Percentiles rank a stretch among this genome's conserved stretches.
Evolutionary conservation across 1,139 yeast genomes (phyloP).

Genomic region (Martiniozyma asiatica): DNA sequence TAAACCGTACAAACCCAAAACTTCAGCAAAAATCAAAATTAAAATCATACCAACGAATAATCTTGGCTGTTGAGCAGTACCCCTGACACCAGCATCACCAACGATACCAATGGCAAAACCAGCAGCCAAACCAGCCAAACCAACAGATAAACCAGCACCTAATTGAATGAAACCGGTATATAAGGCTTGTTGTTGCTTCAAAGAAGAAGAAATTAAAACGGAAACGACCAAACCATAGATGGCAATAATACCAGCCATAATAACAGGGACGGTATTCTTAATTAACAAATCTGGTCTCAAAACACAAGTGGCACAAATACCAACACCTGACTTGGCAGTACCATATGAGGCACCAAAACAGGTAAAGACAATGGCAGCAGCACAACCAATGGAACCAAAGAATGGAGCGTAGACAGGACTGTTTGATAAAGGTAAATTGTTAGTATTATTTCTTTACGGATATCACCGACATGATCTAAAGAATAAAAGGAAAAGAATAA

Average conservation of each 20-base stretch:
- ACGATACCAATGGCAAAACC: constrained; percentile 98
- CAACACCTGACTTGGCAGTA: constrained; percentile 98
- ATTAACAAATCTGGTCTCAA: constrained; percentile 93
- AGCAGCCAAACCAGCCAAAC: constrained; percentile 93
- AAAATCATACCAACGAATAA: constrained; percentile 88
- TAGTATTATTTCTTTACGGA: constrained; percentile 3
- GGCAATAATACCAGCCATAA: constrained; percentile 99
- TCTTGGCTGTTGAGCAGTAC: constrained; percentile 92
- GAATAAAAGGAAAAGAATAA: not conserved
- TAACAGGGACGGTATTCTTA: constrained; percentile 85
- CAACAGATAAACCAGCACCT: constrained; percentile 97
- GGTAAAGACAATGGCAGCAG: constrained; percentile 97
- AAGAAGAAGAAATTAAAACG: constrained; percentile 84
- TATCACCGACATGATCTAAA: not conserved
- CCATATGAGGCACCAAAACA: constrained; percentile 99
- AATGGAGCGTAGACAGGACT: constrained; percentile 85
- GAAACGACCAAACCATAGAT: constrained; percentile 97
- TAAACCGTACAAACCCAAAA: constrained; percentile 91
- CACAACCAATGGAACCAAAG: constrained; percentile 97
- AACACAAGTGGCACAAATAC: constrained; percentile 97
- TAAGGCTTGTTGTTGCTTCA: constrained; percentile 82
- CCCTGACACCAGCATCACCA: constrained; percentile 98
- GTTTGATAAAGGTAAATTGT: too few relatives aligned
- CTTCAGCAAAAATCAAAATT: constrained; percentile 96
- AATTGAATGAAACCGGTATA: constrained; percentile 97